Evolutionary conservation across 169 alveolate genomes (phyloP), one percentile per base, ranked within the genome.

Genomic region (Cryptosporidium sp.): DNA sequence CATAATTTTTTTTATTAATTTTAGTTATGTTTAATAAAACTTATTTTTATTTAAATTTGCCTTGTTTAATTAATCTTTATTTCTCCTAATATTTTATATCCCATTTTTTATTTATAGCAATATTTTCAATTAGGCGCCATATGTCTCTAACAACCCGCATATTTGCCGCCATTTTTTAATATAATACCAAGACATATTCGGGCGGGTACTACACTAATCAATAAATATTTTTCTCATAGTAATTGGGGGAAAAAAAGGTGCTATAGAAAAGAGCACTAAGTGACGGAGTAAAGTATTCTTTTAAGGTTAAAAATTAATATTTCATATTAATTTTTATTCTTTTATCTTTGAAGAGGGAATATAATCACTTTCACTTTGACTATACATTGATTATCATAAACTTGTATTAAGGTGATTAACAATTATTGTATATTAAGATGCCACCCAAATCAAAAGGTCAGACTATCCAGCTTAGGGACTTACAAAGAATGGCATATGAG

Each of bases 391-490:
- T n/a, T 9, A 48, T 21, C 55, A 48, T 26, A 12, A n/a, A 55
- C 35, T 21, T 23, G 67, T 26, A 55, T 55, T 55, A 1, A 55
- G 67, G 37, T 26, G 67, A 55, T 8, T 48, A 48, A 10, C n/a
- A 48, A 12, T 14, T 48, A 14, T 48, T 2, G 2, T 48, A 48
- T 48, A 48, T 12, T 14, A 50, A 71, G 41, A 80, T 80, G 89
- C 89, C 89, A 61, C 89, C 75, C 16, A 80, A 59, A 62, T 80
- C 75, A 29, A 80, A 65, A 62, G 89, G 89, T 43, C 89, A 80
- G 29, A 80, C 89, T 18, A 80, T 80, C 55, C 89, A 80, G 62
- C 62, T 80, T 26, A 37, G 89, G n/a, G 89, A 59, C 69, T 45
- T 80, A 51, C 89, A 80, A 31, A 59, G 89, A 62, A 62, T 80